phyloP scores from a whole-genome alignment of 768 basidiomycete species.

The Leccinum fibrillosum region DNA sequence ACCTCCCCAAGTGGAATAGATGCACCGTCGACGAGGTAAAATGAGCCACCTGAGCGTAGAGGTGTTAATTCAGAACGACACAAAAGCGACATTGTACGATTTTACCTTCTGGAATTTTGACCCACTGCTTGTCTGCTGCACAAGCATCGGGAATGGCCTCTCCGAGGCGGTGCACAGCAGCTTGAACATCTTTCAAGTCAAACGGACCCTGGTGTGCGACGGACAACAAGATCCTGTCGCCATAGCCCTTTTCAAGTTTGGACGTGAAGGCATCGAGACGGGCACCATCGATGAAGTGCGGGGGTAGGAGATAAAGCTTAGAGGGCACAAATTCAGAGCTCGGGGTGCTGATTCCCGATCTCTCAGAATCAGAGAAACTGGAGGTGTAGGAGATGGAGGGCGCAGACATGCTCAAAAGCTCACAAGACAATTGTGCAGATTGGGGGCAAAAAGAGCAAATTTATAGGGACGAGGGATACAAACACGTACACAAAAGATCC shows the following conservation, averaged over 20 bases:
- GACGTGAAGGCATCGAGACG: slow-evolving; percentile 16
- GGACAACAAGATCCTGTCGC: slow-evolving; percentile 23
- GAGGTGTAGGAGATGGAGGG: slow-evolving; percentile 12
- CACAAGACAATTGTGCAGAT: not conserved
- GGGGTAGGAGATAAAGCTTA: slow-evolving; percentile 26
- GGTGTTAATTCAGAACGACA: not conserved
- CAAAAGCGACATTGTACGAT: not conserved
- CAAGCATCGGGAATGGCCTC: slow-evolving; percentile 12
- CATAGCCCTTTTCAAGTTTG: slow-evolving; percentile 28
- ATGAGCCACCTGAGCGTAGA: slow-evolving; percentile 1
- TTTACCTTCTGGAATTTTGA: slow-evolving; percentile 23
- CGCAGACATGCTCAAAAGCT: slow-evolving; percentile 17
- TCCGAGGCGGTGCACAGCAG: slow-evolving; percentile 7
- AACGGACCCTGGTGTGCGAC: slow-evolving; percentile 15
- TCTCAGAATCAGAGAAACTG: slow-evolving; percentile 12
- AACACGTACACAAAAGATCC: slow-evolving; percentile 20
- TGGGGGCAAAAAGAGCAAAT: slow-evolving; percentile 14
- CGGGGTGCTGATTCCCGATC: slow-evolving; percentile 24
- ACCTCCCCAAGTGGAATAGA: slow-evolving; percentile 6
- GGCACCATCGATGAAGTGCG: slow-evolving; percentile 7
- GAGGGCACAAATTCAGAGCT: slow-evolving; percentile 21
- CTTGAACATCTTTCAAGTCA: slow-evolving; percentile 8
- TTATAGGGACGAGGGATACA: slow-evolving; percentile 27
- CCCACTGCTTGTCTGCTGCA: slow-evolving; percentile 9
- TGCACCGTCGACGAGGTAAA: slow-evolving; percentile 19